Conservation (phyloP, 1,284 basidiomycete species). For the Malassezia sp. region DNA sequence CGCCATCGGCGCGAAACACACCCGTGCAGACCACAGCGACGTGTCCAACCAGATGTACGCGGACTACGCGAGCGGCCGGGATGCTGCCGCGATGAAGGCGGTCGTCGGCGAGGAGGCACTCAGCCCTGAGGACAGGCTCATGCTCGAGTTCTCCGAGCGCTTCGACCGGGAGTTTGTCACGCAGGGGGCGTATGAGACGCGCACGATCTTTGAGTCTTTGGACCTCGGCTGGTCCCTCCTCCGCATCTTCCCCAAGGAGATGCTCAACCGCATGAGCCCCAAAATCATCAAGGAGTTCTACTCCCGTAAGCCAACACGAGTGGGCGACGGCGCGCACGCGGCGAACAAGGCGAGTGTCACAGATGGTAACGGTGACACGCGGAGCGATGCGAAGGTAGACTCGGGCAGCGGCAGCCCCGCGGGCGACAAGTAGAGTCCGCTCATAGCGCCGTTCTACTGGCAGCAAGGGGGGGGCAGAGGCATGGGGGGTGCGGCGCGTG, state of each 20-base stretch:
- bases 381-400: too few species aligned
- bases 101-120: constrained; percentile 98
- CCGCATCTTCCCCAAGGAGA: constrained; percentile 97
- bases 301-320: constrained; percentile 30
- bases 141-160: constrained; percentile 42
- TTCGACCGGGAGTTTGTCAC: constrained; percentile 45
- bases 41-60: constrained; percentile 58
- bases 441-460: too few species aligned
- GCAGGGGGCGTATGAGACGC: constrained; percentile 79
- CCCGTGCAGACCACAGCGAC: constrained; percentile 94
- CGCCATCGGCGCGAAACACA: constrained; percentile 93
- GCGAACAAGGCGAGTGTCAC: constrained; percentile 21
- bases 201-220: constrained; percentile 92
- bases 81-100: constrained; percentile 97
- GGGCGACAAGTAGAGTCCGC: too few species aligned
- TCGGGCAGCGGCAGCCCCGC: too few species aligned
- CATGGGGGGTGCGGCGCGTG: too few species aligned
- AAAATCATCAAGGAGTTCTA: constrained; percentile 47
- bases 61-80: constrained; percentile 57
- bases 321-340: constrained; percentile 16
- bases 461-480: too few species aligned
- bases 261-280: constrained; percentile 63
- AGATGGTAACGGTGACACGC: too few species aligned
- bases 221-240: constrained; percentile 94
- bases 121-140: constrained; percentile 63